Evolutionary conservation across 805 yeast species (phyloP).

Genomic region (Myxozyma monticola): DNA sequence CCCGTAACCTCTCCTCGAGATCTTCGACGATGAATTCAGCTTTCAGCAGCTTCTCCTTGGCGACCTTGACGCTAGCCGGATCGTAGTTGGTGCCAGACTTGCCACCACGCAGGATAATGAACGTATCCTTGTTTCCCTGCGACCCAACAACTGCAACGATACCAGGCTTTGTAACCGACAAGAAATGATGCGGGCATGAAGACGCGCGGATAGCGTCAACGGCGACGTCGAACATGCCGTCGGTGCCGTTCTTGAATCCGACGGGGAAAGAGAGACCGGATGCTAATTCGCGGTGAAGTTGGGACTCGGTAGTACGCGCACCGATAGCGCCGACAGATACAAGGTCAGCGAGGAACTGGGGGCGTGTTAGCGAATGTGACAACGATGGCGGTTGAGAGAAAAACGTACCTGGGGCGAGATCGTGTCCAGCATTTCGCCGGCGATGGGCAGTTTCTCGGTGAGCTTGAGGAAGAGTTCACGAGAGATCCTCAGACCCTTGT

Average conservation of each 20-base stretch:
- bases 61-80: slow-evolving; percentile 64
- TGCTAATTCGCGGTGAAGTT: slow-evolving; percentile 93
- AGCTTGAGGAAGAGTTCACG: slow-evolving; percentile 82
- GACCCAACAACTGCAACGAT: slow-evolving; percentile 95
- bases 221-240: slow-evolving; percentile 92
- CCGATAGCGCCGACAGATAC: slow-evolving; percentile 98
- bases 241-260: slow-evolving; percentile 98
- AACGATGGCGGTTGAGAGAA: no score
- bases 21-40: slow-evolving; percentile 35
- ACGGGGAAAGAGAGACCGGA: slow-evolving; percentile 97
- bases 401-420: slow-evolving; percentile 77
- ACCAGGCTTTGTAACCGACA: slow-evolving; percentile 94
- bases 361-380: no score
- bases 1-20: slow-evolving; percentile 47
- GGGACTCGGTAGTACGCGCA: slow-evolving; percentile 98
- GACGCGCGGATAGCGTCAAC: slow-evolving; percentile 94
- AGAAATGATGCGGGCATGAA: slow-evolving; percentile 87
- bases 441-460: slow-evolving; percentile 85
- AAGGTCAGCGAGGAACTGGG: slow-evolving; percentile 84
- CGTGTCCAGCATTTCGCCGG: slow-evolving; percentile 96
- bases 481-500: slow-evolving; percentile 88
- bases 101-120: slow-evolving; percentile 94
- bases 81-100: slow-evolving; percentile 90
- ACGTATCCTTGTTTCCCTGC: slow-evolving; percentile 86
- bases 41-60: slow-evolving; percentile 59